Base-by-base conservation (phyloP, 306 rosid species). In the Arachis stenosperma region DNA sequence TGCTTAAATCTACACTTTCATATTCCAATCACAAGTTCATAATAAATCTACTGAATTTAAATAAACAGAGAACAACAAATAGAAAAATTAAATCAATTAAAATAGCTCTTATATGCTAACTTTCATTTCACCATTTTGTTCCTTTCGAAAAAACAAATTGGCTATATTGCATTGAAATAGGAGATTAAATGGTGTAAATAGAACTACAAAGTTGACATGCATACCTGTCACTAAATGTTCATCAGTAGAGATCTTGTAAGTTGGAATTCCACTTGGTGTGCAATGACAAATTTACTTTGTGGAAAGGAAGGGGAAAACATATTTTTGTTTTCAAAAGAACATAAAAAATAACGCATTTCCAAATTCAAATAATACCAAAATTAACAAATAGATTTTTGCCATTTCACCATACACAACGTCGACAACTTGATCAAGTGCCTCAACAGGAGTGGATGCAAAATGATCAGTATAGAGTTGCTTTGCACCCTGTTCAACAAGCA, bases 391-490 rank as follows among this genome's bases (percentile, higher is more conserved):
- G 51, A 55, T 64, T 42, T 53, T 68, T 85, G 84, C 91, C 80
- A 66, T 67, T 77, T 77, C 80, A 27, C 84, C 68, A 48, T 84
- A 82, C 12, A 80, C 10, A 50, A 66, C 70, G 33, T 79, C 83
- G 42, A 77, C 60, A 58, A 68, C 52, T 62, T 65, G 82, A 82
- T 87, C 88, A 69, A 87, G 55, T 75, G 91, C 81, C 71, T 84
- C 71, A 60, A 72, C 14, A 87, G 72, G 69, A 87, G 78, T 6
- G 91, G 91, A 57, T 87, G 84, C 82, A 87, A 33, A 73, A 17
- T 77, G 80, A 71, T 44, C 82, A 71, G 43, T 75, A 75, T 84
- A 87, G 75, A 84, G 56, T 67, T 78, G 74, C 14, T 9, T 75
- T 22, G 88, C 88, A 17, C 17, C 17, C 0, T 17, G 17, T 17